Evolutionary conservation across 2,329 filamentous ascomycete species (phyloP).

Genomic region (Cordyceps farinosa): DNA sequence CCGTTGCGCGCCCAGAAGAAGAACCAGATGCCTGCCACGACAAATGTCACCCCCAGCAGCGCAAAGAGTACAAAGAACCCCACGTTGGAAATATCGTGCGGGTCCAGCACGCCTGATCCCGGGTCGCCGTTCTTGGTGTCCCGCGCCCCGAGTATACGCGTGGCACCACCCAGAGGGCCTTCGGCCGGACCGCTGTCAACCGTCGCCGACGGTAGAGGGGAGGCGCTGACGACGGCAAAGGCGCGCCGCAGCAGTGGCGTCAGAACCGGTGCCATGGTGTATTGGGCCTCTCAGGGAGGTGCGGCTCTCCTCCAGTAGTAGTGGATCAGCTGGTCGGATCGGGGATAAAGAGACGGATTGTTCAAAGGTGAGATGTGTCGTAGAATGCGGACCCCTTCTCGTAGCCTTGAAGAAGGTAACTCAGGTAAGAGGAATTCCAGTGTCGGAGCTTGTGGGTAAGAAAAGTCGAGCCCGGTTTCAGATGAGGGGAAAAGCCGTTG

Average conservation of each 20-base stretch:
- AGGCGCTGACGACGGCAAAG: not conserved
- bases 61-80: conserved; percentile 85
- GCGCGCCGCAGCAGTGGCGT: conserved; percentile 11
- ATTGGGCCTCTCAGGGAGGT: not conserved
- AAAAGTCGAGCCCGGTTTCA: not conserved
- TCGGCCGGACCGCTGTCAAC: not conserved
- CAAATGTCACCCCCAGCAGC: conserved; percentile 73
- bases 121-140: conserved; percentile 39
- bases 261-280: conserved; percentile 14
- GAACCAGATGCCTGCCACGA: conserved; percentile 83
- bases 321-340: not conserved
- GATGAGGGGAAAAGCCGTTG: not conserved
- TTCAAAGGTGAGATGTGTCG: not conserved
- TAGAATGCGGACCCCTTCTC: conserved; percentile 3
- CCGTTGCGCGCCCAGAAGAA: conserved; percentile 98
- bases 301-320: not conserved
- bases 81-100: conserved; percentile 58
- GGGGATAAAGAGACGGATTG: not conserved
- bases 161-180: conserved; percentile 27
- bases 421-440: conserved; percentile 1
- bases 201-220: not conserved
- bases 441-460: not conserved
- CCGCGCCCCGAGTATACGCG: conserved; percentile 40
- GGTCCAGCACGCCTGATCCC: conserved; percentile 47
- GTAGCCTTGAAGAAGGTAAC: not conserved